Conservation (phyloP, 768 basidiomycete genomes). For the Clitopilus hobsonii region DNA sequence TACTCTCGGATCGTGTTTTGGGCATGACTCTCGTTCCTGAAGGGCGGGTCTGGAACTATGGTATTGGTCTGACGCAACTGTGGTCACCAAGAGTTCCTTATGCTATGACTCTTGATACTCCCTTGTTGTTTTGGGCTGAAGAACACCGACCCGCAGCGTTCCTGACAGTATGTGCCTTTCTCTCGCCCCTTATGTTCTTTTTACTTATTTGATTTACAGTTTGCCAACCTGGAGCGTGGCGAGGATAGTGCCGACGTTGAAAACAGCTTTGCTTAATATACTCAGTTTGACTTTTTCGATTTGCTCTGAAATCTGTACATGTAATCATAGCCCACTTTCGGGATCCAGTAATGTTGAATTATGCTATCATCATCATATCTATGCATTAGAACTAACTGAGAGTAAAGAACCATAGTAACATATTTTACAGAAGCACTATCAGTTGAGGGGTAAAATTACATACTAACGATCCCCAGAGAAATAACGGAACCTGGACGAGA, state of each 20-base stretch:
- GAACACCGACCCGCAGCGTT: slow-evolving; percentile 93
- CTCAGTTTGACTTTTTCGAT: neutral
- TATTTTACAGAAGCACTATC: neutral
- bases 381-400: neutral
- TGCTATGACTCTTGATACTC: slow-evolving; percentile 86
- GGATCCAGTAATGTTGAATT: neutral
- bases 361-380: neutral
- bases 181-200: neutral
- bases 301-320: neutral
- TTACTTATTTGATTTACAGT: slow-evolving; percentile 39
- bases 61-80: slow-evolving; percentile 86
- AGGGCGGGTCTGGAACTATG: slow-evolving; percentile 96
- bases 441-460: slow-evolving; percentile 19
- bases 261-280: slow-evolving; percentile 78
- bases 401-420: neutral
- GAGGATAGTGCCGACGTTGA: slow-evolving; percentile 96
- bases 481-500: slow-evolving; percentile 49
- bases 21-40: slow-evolving; percentile 95
- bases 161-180: slow-evolving; percentile 61
- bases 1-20: slow-evolving; percentile 92
- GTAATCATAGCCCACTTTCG: neutral
- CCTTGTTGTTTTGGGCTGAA: slow-evolving; percentile 93
- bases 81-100: slow-evolving; percentile 84
- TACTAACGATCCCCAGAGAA: slow-evolving; percentile 45
- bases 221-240: slow-evolving; percentile 84